phyloP scores from a whole-genome alignment of 2,329 filamentous ascomycete species.

The Sporothrix inflata region DNA sequence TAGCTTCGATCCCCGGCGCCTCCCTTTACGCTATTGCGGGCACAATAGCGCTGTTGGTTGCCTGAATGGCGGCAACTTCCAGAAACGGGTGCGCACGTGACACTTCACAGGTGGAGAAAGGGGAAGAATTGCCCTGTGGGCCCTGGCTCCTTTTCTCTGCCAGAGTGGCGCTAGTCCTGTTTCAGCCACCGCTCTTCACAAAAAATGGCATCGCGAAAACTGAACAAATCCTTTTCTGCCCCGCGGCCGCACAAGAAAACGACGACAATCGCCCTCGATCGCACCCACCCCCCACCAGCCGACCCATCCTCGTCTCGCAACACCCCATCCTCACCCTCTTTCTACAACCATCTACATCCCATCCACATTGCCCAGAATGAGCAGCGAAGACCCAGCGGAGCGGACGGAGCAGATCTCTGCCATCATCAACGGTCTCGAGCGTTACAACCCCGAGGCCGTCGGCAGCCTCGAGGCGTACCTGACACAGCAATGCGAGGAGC shows the following conservation, averaged over 20 bases:
- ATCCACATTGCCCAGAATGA: constrained; percentile 52
- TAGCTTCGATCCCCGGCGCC: neutral
- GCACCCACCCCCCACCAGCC: constrained; percentile 27
- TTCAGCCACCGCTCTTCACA: constrained; percentile 32
- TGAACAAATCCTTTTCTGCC: constrained; percentile 29
- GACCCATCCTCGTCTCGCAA: constrained; percentile 33
- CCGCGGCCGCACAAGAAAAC: constrained; percentile 24
- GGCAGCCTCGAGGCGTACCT: constrained; percentile 93
- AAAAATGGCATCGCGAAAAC: constrained; percentile 32
- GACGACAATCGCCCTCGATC: neutral
- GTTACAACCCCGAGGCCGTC: constrained; percentile 98
- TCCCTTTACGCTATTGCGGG: neutral
- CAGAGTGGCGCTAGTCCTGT: constrained; percentile 27
- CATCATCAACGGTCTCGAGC: constrained; percentile 96
- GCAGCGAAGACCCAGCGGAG: constrained; percentile 85
- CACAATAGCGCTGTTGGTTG: constrained; percentile 13
- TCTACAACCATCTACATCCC: constrained; percentile 17
- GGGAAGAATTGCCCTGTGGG: constrained; percentile 23
- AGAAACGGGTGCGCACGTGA: constrained; percentile 23
- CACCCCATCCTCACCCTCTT: neutral
- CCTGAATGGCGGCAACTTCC: constrained; percentile 5
- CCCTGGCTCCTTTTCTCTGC: neutral
- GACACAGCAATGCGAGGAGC: constrained; percentile 89
- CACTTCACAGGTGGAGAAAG: neutral
- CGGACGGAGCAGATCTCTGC: constrained; percentile 87